Evolutionary conservation across 345 rosid species (phyloP), one percentile per base, ranked within the genome.

Genomic region (Aquilaria sinensis): DNA sequence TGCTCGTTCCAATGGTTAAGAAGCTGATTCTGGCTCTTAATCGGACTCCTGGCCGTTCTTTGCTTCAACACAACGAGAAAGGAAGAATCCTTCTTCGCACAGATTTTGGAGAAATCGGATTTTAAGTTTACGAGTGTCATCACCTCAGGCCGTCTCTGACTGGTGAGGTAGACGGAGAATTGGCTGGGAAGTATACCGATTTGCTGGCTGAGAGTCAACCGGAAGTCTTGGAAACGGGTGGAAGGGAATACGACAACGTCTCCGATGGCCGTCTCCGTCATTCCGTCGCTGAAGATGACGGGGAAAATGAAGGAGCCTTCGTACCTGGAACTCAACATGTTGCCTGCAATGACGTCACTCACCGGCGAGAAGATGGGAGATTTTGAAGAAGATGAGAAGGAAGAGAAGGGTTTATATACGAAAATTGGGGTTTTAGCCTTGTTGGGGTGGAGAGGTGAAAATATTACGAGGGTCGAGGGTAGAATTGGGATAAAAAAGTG

Each of bases 241-340:
- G 67, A 57, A 0, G 85, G 76, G 12, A 62, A 54, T 32, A 80
- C 65, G 46, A 63, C 60, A 43, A 70, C 65, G 57, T 57, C 43
- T 5, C 85, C 86, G 4, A 81, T 62, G 57, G 41, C 51, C 0
- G 65, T 72, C 67, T 81, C 81, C 5, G 67, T 64, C 53, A 74
- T 77, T 16, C 90, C 90, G 53, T 84, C 90, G 56, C 49, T 75
- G 55, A 84, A 76, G 8, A 79, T 60, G 14, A 73, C 80, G 12
- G 83, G 75, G 4, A 81, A 56, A 2, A 37, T 37, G 9, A 37
- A 37, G 43, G 5, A 61, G 5, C 29, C 16, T 45, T 60, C 63
- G 66, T 4, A 23, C 3, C 8, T 45, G 64, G 56, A 49, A 6
- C 51, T 37, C 43, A 53, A 14, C 67, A 60, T 52, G 29, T 15